Conservation (phyloP, 1,284 basidiomycete species). For the Paramarasmius palmivorus region DNA sequence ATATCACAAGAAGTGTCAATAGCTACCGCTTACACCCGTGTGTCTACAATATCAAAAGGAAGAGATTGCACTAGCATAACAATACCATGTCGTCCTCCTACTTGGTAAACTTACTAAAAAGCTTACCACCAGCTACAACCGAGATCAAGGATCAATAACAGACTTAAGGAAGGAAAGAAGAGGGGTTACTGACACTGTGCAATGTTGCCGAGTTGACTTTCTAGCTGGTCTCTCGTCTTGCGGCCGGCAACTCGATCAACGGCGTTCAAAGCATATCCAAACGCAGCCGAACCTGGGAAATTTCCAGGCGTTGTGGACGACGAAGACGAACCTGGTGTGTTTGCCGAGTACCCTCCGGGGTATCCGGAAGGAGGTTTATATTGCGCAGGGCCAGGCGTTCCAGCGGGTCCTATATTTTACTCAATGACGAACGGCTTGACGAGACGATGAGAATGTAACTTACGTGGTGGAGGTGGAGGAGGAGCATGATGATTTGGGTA, state of each 20-base stretch:
- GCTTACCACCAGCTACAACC: slow-evolving; percentile 37
- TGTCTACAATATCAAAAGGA: too few species aligned
- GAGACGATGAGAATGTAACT: not conserved
- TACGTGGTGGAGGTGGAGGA: too few species aligned
- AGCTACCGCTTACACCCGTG: too few species aligned
- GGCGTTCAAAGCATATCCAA: slow-evolving; percentile 36
- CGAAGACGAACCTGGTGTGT: slow-evolving; percentile 4
- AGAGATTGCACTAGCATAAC: not conserved
- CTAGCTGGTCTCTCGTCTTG: slow-evolving; percentile 42
- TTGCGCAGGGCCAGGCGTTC: not conserved
- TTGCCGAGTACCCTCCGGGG: slow-evolving; percentile 3
- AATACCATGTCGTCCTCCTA: slow-evolving; percentile 14
- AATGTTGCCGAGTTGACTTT: slow-evolving; percentile 34
- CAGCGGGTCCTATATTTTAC: too few species aligned
- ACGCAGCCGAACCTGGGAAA: slow-evolving; percentile 24
- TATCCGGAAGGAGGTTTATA: not conserved
- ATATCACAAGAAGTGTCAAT: too few species aligned
- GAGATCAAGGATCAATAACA: slow-evolving; percentile 1
- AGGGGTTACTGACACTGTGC: slow-evolving; percentile 37
- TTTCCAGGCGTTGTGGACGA: slow-evolving; percentile 2
- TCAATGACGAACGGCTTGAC: not conserved
- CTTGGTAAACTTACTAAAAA: slow-evolving; percentile 42
- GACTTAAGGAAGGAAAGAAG: slow-evolving; percentile 6
- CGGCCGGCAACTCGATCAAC: slow-evolving; percentile 46
- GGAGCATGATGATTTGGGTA: not conserved